These are phyloP conservation scores for Mortierella sp. DNA, from an alignment of 371 early-diverging fungal species.

Conservation along the genomic window DNA sequence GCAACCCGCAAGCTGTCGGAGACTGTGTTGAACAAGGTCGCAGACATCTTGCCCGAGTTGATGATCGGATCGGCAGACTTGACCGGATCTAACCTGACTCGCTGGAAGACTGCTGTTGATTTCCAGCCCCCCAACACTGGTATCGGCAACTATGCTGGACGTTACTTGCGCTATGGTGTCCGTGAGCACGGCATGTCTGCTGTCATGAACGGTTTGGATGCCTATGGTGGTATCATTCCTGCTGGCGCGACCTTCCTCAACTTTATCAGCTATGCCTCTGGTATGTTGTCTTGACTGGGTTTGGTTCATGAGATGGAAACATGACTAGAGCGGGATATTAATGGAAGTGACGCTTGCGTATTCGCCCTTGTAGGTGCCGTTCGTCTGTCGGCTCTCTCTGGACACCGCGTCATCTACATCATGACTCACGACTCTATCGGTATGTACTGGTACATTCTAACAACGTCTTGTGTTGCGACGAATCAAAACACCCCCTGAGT, in stretches of 20 bases:
- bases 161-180: slow-evolving; percentile 97
- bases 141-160: slow-evolving; percentile 87
- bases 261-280: slow-evolving; percentile 66
- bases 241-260: slow-evolving; percentile 98
- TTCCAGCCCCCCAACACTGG: slow-evolving; percentile 84
- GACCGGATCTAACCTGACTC: slow-evolving; percentile 95
- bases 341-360: not conserved
- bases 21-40: slow-evolving; percentile 84
- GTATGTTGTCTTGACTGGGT: slow-evolving; percentile 1
- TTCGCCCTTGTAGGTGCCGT: slow-evolving; percentile 73
- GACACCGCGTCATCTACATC: slow-evolving; percentile 93
- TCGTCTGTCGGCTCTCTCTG: slow-evolving; percentile 92
- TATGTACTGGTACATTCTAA: slow-evolving; percentile 50
- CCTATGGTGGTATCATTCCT: slow-evolving; percentile 92
- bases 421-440: slow-evolving; percentile 99
- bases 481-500: not conserved
- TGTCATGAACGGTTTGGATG: slow-evolving; percentile 94
- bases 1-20: slow-evolving; percentile 94
- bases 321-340: not conserved
- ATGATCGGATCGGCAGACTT: slow-evolving; percentile 99
- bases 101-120: slow-evolving; percentile 93
- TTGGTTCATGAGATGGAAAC: not conserved
- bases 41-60: slow-evolving; percentile 84
- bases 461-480: too few species aligned
- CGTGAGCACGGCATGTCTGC: slow-evolving; percentile 99